Base-by-base conservation (phyloP, 2,329 filamentous ascomycete species). In the Gnomoniopsis smithogilvyi region DNA sequence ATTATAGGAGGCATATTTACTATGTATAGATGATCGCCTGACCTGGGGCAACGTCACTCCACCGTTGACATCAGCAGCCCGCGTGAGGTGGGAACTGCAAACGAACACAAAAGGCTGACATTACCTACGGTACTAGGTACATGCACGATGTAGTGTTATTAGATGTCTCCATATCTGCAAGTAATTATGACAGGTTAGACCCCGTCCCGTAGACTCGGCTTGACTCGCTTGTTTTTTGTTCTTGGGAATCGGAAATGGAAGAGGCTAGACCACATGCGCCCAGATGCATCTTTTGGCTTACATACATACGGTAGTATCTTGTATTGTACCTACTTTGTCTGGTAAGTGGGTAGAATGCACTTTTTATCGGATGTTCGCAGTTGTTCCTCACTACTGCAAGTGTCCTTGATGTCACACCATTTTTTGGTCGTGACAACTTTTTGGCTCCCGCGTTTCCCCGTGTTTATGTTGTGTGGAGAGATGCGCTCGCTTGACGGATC, bases 371-470 rank as follows among this genome's bases (percentile, higher is more conserved):
- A 24, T 21, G 24, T 30, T 30, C 24, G 19, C 22, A 24, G 24
- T 36, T 7, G n/a, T 30, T 30, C 41, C n/a, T n/a, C n/a, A n/a
- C n/a, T n/a, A n/a, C n/a, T n/a, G n/a, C n/a, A n/a, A n/a, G n/a
- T 33, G 14, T 30, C 8, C n/a, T 26, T 54, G 41, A 47, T 54
- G 51, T 54, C 51, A 54, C 51, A 34, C 51, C 51, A 54, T 30
- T 47, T 24, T 24, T 30, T 30, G 21, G n/a, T n/a, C n/a, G n/a
- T n/a, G n/a, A n/a, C n/a, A 14, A 6, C 45, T 14, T 48, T 17
- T 36, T 33, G n/a, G n/a, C n/a, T n/a, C n/a, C 51, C 36, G 36
- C 51, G 24, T 54, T 34, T 54, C 51, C 36, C 51, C 22, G 50
- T 36, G 50, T 52, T 43, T 52, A n/a, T n/a, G 15, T 7, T 19